These are phyloP conservation scores for Podospora pseudopauciseta DNA, from an alignment of 495 filamentous ascomycete genomes.

Conservation along the genomic window DNA sequence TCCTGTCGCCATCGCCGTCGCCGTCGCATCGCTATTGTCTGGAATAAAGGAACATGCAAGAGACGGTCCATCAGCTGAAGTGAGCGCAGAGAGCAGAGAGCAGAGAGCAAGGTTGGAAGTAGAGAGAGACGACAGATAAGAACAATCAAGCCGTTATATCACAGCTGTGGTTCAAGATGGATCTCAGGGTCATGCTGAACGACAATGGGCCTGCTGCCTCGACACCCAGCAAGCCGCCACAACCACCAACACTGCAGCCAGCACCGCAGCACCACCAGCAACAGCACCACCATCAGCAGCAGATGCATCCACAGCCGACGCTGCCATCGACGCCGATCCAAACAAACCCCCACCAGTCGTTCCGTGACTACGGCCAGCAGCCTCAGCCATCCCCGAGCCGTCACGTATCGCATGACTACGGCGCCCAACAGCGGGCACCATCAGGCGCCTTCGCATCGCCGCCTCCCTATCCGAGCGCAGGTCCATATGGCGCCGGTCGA, in stretches of 20 bases:
- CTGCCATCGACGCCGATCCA: conserved; percentile 50
- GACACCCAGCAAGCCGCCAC: conserved; percentile 25
- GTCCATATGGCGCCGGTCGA: conserved; percentile 39
- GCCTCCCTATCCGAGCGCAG: conserved; percentile 30
- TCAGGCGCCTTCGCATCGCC: conserved; percentile 39
- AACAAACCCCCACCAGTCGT: conserved; percentile 38
- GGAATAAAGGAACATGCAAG: conserved; percentile 20
- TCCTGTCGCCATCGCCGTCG: neutral
- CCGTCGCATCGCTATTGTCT: neutral
- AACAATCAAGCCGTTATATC: neutral
- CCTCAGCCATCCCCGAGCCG: conserved; percentile 43
- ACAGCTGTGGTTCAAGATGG: conserved; percentile 40
- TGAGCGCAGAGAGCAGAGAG: neutral
- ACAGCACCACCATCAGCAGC: conserved; percentile 26
- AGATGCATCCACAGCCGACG: conserved; percentile 27
- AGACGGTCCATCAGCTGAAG: conserved; percentile 9
- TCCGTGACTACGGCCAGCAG: conserved; percentile 43
- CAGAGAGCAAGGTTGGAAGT: conserved; percentile 8
- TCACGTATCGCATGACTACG: conserved; percentile 42
- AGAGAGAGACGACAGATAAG: neutral
- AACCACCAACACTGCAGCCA: conserved; percentile 23
- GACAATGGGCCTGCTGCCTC: conserved; percentile 33
- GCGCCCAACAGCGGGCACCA: conserved; percentile 27
- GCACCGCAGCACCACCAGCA: conserved; percentile 26
- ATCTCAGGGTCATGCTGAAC: conserved; percentile 56